These are phyloP conservation scores for Eucalyptus cloeziana DNA, from an alignment of 345 rosid species.

Conservation along the genomic window DNA sequence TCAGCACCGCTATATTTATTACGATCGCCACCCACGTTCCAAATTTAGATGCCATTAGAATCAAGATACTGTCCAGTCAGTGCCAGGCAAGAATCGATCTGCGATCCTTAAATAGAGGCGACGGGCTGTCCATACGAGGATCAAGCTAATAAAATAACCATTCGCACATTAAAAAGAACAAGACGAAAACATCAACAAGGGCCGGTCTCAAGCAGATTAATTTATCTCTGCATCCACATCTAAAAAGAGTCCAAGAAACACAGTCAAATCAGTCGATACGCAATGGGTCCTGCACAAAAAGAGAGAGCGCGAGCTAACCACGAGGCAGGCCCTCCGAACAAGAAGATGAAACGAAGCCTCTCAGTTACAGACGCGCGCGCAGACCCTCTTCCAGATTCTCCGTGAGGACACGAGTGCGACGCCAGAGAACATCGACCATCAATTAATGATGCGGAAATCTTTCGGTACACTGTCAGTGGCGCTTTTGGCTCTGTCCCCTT, in stretches of 20 bases:
- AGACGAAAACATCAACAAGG: background rate
- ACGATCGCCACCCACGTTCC: background rate
- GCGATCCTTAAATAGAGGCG: background rate
- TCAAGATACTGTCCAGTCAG: background rate
- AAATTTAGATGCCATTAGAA: background rate
- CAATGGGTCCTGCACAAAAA: background rate
- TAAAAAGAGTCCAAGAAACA: background rate
- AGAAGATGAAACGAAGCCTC: background rate
- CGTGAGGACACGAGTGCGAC: background rate
- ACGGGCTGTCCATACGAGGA: background rate
- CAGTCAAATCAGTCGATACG: background rate
- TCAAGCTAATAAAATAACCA: background rate
- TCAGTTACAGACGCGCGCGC: background rate
- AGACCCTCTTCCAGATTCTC: background rate
- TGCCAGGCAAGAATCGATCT: background rate
- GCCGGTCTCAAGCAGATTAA: background rate
- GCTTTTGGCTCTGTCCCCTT: background rate
- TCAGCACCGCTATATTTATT: background rate
- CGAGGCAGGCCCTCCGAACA: background rate
- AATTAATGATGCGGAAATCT: background rate
- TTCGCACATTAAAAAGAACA: background rate
- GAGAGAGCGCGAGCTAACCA: background rate
- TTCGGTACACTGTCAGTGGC: background rate
- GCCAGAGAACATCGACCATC: background rate
- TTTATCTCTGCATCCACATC: background rate